Base-by-base conservation (phyloP, 805 yeast species). In the Hyphopichia homilentoma region DNA sequence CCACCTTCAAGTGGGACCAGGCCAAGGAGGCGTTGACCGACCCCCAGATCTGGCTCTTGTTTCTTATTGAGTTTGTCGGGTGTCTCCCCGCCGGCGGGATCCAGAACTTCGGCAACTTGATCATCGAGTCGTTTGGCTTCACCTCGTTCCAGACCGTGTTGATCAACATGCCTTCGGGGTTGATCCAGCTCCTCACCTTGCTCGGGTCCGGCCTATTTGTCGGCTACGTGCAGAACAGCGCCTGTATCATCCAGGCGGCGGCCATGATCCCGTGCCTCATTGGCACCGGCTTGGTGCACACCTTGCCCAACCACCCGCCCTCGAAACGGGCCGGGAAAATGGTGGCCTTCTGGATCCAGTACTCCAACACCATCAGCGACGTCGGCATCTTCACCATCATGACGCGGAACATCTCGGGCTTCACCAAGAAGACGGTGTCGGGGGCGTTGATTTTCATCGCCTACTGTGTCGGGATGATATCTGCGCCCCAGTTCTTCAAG, bases 21-120 rank as follows among this genome's bases (percentile, higher is more conserved):
- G 40, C 66, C 16, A 44, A 36, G 7, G 71, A 54, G 50, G 59
- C 69, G 41, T 28, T 61, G 48, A 27, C 48, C 37, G 59, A 54
- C 59, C 46, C 52, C 45, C 47, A 55, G 49, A 53, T 70, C 43
- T 47, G 68, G 68, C 21, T 43, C 40, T 56, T 36, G 57, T 58
- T 43, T 45, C 51, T 43, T 25, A 54, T 38, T 31, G 61, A 51
- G 21, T 45, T 44, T 7, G 35, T 40, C 7, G 36, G 35, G 11
- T 47, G 56, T 34, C 52, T 62, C 32, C 67, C 68, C 9, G 61
- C 59, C 38, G 68, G 68, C 12, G 66, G 63, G 5, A 34, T 52
- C 15, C 59, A 66, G 17, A 59, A 52, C 45, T 47, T 64, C 43
- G 54, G 67, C 33, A 39, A 61, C 32, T 54, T 61, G 7, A 24